Conservation (phyloP, 768 basidiomycete species). For the Mrakia hoshinonis region DNA sequence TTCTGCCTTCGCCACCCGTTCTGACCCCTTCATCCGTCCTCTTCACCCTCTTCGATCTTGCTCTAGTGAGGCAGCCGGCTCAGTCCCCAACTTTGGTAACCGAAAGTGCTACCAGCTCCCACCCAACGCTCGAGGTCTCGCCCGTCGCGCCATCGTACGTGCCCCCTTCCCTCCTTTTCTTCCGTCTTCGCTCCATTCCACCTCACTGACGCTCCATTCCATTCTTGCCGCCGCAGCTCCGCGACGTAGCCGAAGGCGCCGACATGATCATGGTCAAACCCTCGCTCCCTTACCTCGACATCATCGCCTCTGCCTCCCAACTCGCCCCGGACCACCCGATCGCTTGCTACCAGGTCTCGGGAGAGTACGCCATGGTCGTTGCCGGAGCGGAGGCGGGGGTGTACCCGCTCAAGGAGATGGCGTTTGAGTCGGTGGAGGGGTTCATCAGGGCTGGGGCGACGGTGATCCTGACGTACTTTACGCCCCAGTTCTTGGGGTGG, state of each 20-base stretch:
- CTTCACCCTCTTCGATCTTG: not conserved
- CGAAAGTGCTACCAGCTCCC: slow-evolving; percentile 98
- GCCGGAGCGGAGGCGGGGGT: slow-evolving; percentile 89
- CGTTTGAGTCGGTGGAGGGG: slow-evolving; percentile 82
- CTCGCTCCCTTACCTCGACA: slow-evolving; percentile 88
- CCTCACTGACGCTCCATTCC: not conserved
- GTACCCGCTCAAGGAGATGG: slow-evolving; percentile 86
- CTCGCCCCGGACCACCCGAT: slow-evolving; percentile 78
- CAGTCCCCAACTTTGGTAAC: slow-evolving; percentile 86
- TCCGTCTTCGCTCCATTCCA: not conserved
- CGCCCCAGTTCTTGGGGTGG: slow-evolving; percentile 81
- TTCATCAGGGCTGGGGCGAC: slow-evolving; percentile 90
- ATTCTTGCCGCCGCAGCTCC: slow-evolving; percentile 50
- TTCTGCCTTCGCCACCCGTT: not conserved
- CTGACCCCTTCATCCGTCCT: not conserved
- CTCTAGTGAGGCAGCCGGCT: slow-evolving; percentile 97
- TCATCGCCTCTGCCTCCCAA: slow-evolving; percentile 76
- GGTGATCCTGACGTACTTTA: slow-evolving; percentile 88
- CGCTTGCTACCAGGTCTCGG: slow-evolving; percentile 90
- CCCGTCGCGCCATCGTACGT: slow-evolving; percentile 82
- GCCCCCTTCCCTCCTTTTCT: not conserved
- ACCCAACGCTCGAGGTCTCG: slow-evolving; percentile 75
- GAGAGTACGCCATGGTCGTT: slow-evolving; percentile 94
- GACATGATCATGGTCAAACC: slow-evolving; percentile 99
- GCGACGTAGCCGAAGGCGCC: slow-evolving; percentile 82